Evolutionary conservation across 2,329 filamentous ascomycete genomes (phyloP).

Genomic region (Sclerotiophoma versabilis): DNA sequence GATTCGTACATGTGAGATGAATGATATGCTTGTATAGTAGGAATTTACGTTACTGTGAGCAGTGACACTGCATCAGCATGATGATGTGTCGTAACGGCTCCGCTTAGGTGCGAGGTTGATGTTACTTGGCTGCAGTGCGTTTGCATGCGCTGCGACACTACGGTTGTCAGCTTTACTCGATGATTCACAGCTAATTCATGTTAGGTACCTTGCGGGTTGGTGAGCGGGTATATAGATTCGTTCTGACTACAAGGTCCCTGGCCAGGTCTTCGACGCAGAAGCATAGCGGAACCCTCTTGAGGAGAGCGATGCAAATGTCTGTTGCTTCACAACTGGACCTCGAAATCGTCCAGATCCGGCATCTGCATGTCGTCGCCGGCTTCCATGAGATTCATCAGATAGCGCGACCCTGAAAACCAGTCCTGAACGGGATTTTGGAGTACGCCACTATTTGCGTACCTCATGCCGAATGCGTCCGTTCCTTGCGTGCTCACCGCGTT

Average conservation of each 20-base stretch:
- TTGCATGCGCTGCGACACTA: background rate
- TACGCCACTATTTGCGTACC: constrained; percentile 1
- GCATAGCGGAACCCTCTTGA: too few relatives aligned
- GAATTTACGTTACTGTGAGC: too few relatives aligned
- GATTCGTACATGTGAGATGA: background rate
- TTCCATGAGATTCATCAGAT: constrained; percentile 70
- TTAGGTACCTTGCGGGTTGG: too few relatives aligned
- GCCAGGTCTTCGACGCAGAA: too few relatives aligned
- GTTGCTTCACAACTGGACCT: background rate
- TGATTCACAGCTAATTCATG: too few relatives aligned
- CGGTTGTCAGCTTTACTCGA: background rate
- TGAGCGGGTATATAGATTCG: too few relatives aligned
- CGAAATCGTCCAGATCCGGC: constrained; percentile 32
- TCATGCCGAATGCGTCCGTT: constrained; percentile 14
- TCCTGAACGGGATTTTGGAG: constrained; percentile 61
- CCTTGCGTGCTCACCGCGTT: background rate
- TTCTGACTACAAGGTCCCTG: too few relatives aligned
- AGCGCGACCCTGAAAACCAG: constrained; percentile 71
- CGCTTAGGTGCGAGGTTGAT: too few relatives aligned
- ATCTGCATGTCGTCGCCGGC: constrained; percentile 57
- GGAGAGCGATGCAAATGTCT: background rate
- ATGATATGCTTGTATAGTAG: too few relatives aligned
- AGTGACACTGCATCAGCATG: too few relatives aligned
- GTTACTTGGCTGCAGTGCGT: too few relatives aligned
- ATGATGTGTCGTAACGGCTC: background rate